Base-by-base conservation (phyloP, 2,329 filamentous ascomycete species). In the Pseudocercospora fijiensis region DNA sequence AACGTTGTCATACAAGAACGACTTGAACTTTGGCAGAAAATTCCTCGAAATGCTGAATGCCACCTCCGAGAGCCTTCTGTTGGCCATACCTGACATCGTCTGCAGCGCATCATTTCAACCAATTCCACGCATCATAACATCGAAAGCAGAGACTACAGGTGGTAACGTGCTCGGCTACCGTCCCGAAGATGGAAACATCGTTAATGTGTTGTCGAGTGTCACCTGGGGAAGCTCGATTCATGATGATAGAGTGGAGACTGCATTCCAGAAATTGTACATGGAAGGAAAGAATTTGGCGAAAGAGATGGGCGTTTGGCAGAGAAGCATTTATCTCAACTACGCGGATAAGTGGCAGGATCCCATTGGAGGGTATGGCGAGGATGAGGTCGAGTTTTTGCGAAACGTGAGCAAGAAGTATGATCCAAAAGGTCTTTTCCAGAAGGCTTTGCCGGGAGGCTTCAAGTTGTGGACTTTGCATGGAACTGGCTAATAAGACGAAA, bases 311-410 rank as follows among this genome's bases (percentile, higher is more conserved):
- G 18, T 58, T 20, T 8, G 13, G 24, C 6, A 51, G n/a, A 24
- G 18, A 41, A 30, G 18, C 28, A 57, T 41, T 2, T 65, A 63
- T 47, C n/a, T 60, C 60, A 65, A 63, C 22, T 65, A 63, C 51
- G 63, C 63, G 18, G 28, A 59, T 13, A 28, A 47, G 28, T 28
- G 49, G 33, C 58, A 61, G 47, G 57, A 62, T 33, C 59, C 61
- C 3, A 33, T 62, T 26, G 59, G n/a, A 16, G 60, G 59, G n/a
- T 65, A 65, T 51, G 59, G 63, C 6, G 26, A 22, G 10, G 59
- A 41, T 2, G 56, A 63, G 16, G 30, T 49, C 13, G 60, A 27
- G 8, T 58, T 45, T 9, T 28, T 65, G 63, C 24, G 45, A 20
- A 30, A 22, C 30, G 28, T 61, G 5, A 33, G 52, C n/a, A 55